Evolutionary conservation across 2,329 filamentous ascomycete genomes (phyloP).

Genomic region (Colletotrichum sp.): DNA sequence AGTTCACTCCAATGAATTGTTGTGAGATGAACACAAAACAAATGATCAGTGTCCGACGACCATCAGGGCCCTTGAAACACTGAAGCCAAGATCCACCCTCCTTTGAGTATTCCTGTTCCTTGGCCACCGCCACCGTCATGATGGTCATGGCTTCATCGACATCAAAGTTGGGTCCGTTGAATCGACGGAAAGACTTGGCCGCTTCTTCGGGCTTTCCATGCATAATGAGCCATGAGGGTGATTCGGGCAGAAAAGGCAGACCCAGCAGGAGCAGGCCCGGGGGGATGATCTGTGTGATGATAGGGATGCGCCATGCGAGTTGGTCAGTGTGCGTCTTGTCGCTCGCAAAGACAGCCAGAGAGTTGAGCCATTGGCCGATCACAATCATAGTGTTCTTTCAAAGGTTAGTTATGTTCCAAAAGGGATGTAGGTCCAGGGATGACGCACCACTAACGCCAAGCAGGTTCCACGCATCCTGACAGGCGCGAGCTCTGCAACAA

Average conservation of each 20-base stretch:
- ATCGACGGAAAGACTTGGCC: constrained; percentile 23
- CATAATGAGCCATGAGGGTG: constrained; percentile 25
- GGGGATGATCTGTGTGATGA: constrained; percentile 33
- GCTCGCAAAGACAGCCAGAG: constrained; percentile 11
- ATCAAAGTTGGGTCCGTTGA: constrained; percentile 30
- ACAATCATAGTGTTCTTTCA: constrained; percentile 35
- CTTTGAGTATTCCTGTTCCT: constrained; percentile 25
- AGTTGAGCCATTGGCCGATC: constrained; percentile 27
- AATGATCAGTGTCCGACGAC: constrained; percentile 32
- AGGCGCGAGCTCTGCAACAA: constrained; percentile 35
- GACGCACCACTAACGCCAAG: constrained; percentile 26
- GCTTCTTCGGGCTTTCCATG: constrained; percentile 21
- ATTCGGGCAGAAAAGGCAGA: constrained; percentile 25
- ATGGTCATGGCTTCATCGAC: constrained; percentile 26
- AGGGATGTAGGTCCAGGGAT: background rate
- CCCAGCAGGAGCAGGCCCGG: constrained; percentile 26
- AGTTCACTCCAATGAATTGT: constrained; percentile 33
- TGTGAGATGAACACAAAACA: constrained; percentile 33
- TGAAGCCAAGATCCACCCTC: constrained; percentile 26
- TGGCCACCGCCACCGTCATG: constrained; percentile 25
- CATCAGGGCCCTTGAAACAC: constrained; percentile 31
- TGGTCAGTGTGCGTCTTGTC: constrained; percentile 22
- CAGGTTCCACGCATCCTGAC: constrained; percentile 33
- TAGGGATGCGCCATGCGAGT: constrained; percentile 31
- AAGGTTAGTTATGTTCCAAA: background rate